Base-by-base conservation (phyloP, 257 asterid species). In the Solanum raphanifolium region DNA sequence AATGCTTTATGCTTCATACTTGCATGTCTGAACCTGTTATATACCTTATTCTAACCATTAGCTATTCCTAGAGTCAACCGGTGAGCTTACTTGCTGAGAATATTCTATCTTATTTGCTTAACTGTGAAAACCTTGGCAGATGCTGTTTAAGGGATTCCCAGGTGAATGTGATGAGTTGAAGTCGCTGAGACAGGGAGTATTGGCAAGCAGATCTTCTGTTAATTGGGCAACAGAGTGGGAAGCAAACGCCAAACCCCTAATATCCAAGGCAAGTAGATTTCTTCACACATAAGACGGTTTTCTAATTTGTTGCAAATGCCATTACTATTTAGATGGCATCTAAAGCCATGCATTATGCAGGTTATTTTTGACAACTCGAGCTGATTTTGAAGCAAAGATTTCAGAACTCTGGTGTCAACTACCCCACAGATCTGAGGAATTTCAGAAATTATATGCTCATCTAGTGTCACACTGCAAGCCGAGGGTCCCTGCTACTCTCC, bases 151-250 rank as follows among this genome's bases (percentile, higher is more conserved):
- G 89, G 99, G 96, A 38, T 97, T 97, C 88, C 99, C 99, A 34
- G 92, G 90, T 85, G 92, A 91, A 89, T 93, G 95, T 60, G 91
- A 93, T 83, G 89, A 89, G 35, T 89, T 97, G 92, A 91, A 87
- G 88, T 92, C 92, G 74, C 90, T 97, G 96, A 93, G 94, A 83
- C 89, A 91, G 36, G 94, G 91, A 75, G 94, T 95, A 92, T 89
- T 92, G 92, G 98, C 89, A 87, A 92, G 92, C 91, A 88, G 91
- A 84, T 94, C 95, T 74, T 92, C 95, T n/a, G 90, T 93, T 88
- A 90, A 93, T 87, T 97, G 99, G 99, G 93, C 93, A 29, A 90
- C 95, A 9, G 95, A 92, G 75, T 95, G 99, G 99, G 98, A 96
- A 93, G 93, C 93, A 88, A 90, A 93, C 75, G 98, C 98, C 48